Evolutionary conservation across 805 yeast species (phyloP), one percentile per base, ranked within the genome.

Genomic region (Starmera dryadoides): DNA sequence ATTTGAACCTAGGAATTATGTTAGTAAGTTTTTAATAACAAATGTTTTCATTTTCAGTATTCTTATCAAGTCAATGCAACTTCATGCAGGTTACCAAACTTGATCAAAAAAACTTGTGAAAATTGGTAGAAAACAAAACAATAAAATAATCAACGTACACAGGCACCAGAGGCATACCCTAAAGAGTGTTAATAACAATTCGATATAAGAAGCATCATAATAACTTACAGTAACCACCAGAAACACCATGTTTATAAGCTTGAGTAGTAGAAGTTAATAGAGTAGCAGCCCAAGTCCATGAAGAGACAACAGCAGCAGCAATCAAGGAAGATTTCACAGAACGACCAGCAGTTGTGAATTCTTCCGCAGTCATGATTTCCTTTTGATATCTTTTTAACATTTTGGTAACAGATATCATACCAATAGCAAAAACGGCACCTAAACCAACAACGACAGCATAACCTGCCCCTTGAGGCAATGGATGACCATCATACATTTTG

Each of bases 221-320:
- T n/a, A n/a, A n/a, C n/a, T n/a, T n/a, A n/a, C n/a, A 83, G 55
- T 73, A 79, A 12, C 91, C 82, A 35, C 57, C 59, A 39, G 50
- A 62, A 31, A 89, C 75, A 52, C 98, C 98, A 42, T 78, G 69
- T 33, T 65, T 65, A 60, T 85, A 88, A 18, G 86, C 86, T 58
- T 83, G 88, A 17, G 95, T 76, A 1, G 94, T 77, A 3, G 87
- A 78, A 30, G 79, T 79, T 25, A 85, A 66, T 35, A 85, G 62
- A 2, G 94, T 85, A 3, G 87, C 86, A n/a, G 85, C 85, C 88
- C 88, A 81, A 9, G 96, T 87, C 98, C 98, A 89, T 8, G 91
- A 80, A 11, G 91, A 80, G 8, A 88, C 96, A 23, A 89, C 96
- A 7, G 96, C 95, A 7, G 95, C 80, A 5, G 91, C 80, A 45